Base-by-base conservation (phyloP, 1,284 basidiomycete genomes). In the Ustilago tritici region DNA sequence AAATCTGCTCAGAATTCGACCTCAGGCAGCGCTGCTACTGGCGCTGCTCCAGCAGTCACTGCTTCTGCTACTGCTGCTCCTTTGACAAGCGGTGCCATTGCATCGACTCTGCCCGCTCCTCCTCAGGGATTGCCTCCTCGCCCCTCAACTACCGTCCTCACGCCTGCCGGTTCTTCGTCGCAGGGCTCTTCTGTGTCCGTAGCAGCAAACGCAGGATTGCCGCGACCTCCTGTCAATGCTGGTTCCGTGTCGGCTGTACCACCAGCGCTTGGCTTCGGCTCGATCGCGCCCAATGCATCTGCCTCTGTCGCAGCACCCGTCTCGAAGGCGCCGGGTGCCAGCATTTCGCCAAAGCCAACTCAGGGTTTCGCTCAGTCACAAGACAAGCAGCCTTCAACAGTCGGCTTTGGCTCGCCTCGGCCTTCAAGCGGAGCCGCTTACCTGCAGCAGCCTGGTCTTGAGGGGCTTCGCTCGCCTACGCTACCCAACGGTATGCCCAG, bases 111-210 rank as follows among this genome's bases (percentile, higher is more conserved):
- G 50, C 82, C 82, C 12, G 78, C 82, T 17, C 80, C 80, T 10
- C 80, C 80, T 19, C 78, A 80, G 52, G 80, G 82, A 11, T 59
- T 82, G 64, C 82, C 80, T 32, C 76, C 80, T 54, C 70, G 82
- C 9, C 82, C 80, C 8, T 65, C 74, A 15, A 76, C 71, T 28
- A 61, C 73, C 47, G 77, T 81, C 11, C 40, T 75, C 49, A 76
- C 77, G 43, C 66, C 79, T 15, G 43, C 61, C 10, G 67, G 67
- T 34, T 56, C 60, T 3, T 58, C 66, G 1, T 74, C 73, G 55
- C 73, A 77, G 19, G 54, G 61, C 32, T 77, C 78, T 40, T 76
- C 73, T 7, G 64, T 68, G 11, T 72, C 74, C 15, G 65, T 72
- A 12, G 66, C 78, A 15, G 73, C 78, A 43, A 76, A 74, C 41